phyloP scores from a whole-genome alignment of 2,329 filamentous ascomycete genomes.

The Escovopsis weberi region DNA sequence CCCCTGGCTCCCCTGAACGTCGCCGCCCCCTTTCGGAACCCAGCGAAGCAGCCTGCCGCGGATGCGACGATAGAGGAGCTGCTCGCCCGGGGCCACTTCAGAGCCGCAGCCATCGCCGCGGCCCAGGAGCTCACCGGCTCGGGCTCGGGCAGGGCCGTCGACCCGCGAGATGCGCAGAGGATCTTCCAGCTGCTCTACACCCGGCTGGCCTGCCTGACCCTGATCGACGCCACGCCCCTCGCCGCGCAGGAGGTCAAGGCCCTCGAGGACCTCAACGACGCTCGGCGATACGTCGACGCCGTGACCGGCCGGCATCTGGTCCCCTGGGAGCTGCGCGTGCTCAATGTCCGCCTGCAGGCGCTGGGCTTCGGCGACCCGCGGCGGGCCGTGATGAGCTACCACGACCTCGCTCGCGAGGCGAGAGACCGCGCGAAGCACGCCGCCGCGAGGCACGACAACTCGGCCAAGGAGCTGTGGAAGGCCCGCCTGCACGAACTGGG shows the following conservation, averaged over 20 bases:
- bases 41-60: conserved; percentile 46
- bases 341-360: conserved; percentile 72
- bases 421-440: conserved; percentile 42
- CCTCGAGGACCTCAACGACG: conserved; percentile 45
- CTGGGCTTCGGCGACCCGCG: conserved; percentile 75
- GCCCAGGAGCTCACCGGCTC: conserved; percentile 44
- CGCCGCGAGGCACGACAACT: conserved; percentile 28
- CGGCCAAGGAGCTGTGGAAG: conserved; percentile 54
- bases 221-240: conserved; percentile 58
- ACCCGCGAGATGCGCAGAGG: conserved; percentile 41
- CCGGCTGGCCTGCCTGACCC: conserved; percentile 65
- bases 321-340: conserved; percentile 74
- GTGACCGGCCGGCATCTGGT: conserved; percentile 48
- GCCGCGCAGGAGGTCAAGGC: conserved; percentile 54
- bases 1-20: conserved; percentile 51
- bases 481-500: conserved; percentile 61
- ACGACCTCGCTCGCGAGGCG: conserved; percentile 72
- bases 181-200: conserved; percentile 72
- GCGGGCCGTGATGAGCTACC: conserved; percentile 76
- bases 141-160: conserved; percentile 25
- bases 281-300: conserved; percentile 41
- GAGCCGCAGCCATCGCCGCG: conserved; percentile 58
- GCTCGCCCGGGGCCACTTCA: conserved; percentile 60
- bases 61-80: conserved; percentile 54
- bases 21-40: conserved; percentile 52